A percentile compares a stretch with the other conserved stretches of the same genome.
Conservation (phyloP, 768 basidiomycete genomes). For the Pilatotrama ljubarskyi region DNA sequence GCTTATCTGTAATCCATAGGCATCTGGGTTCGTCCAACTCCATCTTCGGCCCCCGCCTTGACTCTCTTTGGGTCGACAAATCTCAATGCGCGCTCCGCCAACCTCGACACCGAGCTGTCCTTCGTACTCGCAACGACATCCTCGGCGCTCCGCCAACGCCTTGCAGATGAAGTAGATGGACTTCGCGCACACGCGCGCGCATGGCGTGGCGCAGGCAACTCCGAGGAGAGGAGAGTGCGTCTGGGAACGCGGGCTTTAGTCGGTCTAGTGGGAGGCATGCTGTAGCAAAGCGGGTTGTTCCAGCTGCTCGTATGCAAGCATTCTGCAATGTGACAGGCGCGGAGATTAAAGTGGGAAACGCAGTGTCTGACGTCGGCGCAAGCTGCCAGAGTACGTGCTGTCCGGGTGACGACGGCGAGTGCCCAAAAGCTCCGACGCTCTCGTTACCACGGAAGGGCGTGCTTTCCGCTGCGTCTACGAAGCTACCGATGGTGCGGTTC, state of each 20-base stretch:
- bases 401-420: background rate
- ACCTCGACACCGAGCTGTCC: conserved; percentile 90
- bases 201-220: conserved; percentile 53
- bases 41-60: conserved; percentile 53
- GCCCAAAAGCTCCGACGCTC: background rate
- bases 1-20: conserved; percentile 45
- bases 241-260: conserved; percentile 65
- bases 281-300: conserved; percentile 36
- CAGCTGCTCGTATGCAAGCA: background rate
- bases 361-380: background rate
- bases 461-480: background rate
- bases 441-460: background rate
- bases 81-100: conserved; percentile 86
- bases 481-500: background rate
- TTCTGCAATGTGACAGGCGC: background rate
- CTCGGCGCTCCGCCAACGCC: conserved; percentile 42
- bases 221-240: conserved; percentile 51
- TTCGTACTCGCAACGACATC: conserved; percentile 79
- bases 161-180: conserved; percentile 54
- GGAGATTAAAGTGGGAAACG: conserved; percentile 8
- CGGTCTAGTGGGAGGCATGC: conserved; percentile 66
- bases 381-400: background rate
- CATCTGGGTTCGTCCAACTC: conserved; percentile 75
- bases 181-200: conserved; percentile 50
- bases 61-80: conserved; percentile 96